Evolutionary conservation across 306 rosid species (phyloP), one percentile per base, ranked within the genome.

Genomic region (Malus fusca): DNA sequence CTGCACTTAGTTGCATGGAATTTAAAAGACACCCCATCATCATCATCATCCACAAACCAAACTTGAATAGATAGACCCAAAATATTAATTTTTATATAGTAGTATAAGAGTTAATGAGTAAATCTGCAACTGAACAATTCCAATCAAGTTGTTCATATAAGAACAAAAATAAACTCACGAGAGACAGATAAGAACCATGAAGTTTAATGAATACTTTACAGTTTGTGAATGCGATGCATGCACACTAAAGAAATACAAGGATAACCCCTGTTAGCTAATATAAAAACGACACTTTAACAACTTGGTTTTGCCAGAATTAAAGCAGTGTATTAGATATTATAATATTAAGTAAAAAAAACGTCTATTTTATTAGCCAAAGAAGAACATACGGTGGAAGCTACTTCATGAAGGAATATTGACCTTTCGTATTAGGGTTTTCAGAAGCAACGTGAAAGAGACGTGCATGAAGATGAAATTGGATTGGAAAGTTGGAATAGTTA

Each of bases 361-460:
- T 68, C 42, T 48, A 46, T 75, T 14, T 25, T 40, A 76, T 4
- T 11, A 18, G 5, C 12, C 44, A 28, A 25, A 8, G 40, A 79
- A 74, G 77, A 79, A 80, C 66, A 73, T 13, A 75, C 76, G 30
- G 15, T 83, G 79, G 88, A 31, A 82, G 85, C 64, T 71, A 52
- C 76, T 76, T 84, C 80, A 91, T 78, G 82, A 72, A 77, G 87
- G 86, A 77, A 70, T 75, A 67, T 79, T 80, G 86, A 79, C 88
- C 76, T 68, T 77, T 59, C 52, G 74, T 23, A 68, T 77, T 84
- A 80, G 85, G 90, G 82, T 52, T 87, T 80, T 59, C 28, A 59
- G 76, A 69, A 74, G 89, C 91, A 74, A 88, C 86, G 97, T 90
- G 96, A 91, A 84, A 77, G 89, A 79, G 90, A 88, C 92, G 89